phyloP scores from a whole-genome alignment of 1,139 yeast species.

The Pichia sp. region DNA sequence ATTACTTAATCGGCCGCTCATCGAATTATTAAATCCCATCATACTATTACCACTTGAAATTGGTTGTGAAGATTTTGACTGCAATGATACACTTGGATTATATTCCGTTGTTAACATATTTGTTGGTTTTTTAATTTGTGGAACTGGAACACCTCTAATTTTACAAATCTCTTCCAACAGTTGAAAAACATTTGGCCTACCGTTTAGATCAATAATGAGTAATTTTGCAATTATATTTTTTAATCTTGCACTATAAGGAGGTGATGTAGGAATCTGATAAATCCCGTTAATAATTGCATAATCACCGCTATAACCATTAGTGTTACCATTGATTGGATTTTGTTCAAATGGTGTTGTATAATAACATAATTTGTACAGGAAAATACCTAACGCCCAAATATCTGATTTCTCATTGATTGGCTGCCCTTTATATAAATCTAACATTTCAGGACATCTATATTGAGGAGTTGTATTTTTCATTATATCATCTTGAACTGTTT shows the following conservation, averaged over 20 bases:
- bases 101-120: not conserved
- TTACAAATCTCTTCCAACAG: slow-evolving; percentile 58
- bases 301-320: slow-evolving; percentile 45
- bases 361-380: slow-evolving; percentile 84
- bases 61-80: not conserved
- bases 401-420: slow-evolving; percentile 94
- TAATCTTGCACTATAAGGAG: slow-evolving; percentile 53
- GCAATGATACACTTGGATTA: not conserved
- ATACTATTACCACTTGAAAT: not conserved
- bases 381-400: slow-evolving; percentile 94
- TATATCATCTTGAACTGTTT: slow-evolving; percentile 70
- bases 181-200: slow-evolving; percentile 68
- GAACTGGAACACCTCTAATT: slow-evolving; percentile 44
- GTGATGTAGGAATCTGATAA: slow-evolving; percentile 52
- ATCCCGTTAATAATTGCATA: slow-evolving; percentile 64
- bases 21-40: not conserved
- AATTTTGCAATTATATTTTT: slow-evolving; percentile 62
- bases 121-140: slow-evolving; percentile 8
- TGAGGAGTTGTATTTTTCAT: slow-evolving; percentile 96
- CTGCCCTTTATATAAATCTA: slow-evolving; percentile 74
- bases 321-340: slow-evolving; percentile 31
- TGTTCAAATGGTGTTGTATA: slow-evolving; percentile 92
- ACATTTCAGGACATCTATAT: slow-evolving; percentile 94
- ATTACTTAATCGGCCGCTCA: not conserved
- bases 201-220: slow-evolving; percentile 45